These are phyloP conservation scores for Cryptococcus maquisensis DNA, from an alignment of 1,284 basidiomycete species.

Conservation along the genomic window DNA sequence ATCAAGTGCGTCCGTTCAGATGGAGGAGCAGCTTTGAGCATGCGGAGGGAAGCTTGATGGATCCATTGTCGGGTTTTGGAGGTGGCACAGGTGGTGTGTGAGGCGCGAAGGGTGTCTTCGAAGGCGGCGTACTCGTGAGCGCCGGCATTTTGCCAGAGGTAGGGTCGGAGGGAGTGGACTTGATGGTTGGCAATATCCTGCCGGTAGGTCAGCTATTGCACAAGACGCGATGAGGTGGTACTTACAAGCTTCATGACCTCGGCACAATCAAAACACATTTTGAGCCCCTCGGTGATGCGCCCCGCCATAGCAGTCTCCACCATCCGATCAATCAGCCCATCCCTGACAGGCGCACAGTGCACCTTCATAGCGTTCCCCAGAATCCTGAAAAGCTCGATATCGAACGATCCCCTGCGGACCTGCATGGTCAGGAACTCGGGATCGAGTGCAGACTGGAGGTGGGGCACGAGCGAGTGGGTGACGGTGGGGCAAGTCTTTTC, in stretches of 20 bases:
- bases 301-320: slow-evolving; percentile 58
- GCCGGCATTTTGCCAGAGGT: slow-evolving; percentile 72
- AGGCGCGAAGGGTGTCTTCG: slow-evolving; percentile 39
- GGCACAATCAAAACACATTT: slow-evolving; percentile 82
- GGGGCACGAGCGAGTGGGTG: slow-evolving; percentile 48
- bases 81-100: slow-evolving; percentile 14
- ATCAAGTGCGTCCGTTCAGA: slow-evolving; percentile 26
- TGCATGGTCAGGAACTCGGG: slow-evolving; percentile 70
- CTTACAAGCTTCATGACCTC: slow-evolving; percentile 91
- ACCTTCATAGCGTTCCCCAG: slow-evolving; percentile 79
- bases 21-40: slow-evolving; percentile 23
- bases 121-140: slow-evolving; percentile 78
- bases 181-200: slow-evolving; percentile 96
- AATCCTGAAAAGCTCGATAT: slow-evolving; percentile 70
- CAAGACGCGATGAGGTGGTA: slow-evolving; percentile 14
- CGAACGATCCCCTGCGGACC: slow-evolving; percentile 70
- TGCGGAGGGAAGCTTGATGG: slow-evolving; percentile 29
- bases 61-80: slow-evolving; percentile 39
- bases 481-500: slow-evolving; percentile 58
- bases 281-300: slow-evolving; percentile 70
- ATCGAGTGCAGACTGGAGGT: slow-evolving; percentile 52
- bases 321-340: slow-evolving; percentile 78
- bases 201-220: neutral
- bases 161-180: slow-evolving; percentile 78
- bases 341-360: slow-evolving; percentile 90